A percentile compares a stretch with the other conserved stretches of the same genome.
Evolutionary conservation across 805 yeast genomes (phyloP).

Genomic region (Cyberlindnera samutprakarnensis): DNA sequence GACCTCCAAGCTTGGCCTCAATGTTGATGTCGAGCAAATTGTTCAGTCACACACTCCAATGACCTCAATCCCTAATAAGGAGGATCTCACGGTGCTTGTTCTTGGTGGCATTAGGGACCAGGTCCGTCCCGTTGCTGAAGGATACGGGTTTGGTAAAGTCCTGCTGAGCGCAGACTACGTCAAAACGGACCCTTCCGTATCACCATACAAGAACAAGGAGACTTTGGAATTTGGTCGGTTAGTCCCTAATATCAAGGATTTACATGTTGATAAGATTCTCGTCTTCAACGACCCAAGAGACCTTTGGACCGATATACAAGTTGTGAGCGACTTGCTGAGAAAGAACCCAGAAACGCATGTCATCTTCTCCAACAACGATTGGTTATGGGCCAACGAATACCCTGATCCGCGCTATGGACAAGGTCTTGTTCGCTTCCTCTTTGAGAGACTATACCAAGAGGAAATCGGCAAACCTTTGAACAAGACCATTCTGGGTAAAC

Average conservation of each 20-base stretch:
- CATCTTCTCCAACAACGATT: slow-evolving; percentile 75
- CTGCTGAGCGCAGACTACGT: slow-evolving; percentile 69
- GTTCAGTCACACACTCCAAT: slow-evolving; percentile 88
- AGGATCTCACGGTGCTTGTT: slow-evolving; percentile 57
- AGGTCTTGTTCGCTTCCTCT: slow-evolving; percentile 69
- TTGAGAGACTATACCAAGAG: slow-evolving; percentile 52
- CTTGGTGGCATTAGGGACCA: slow-evolving; percentile 75
- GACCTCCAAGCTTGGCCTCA: slow-evolving; percentile 32
- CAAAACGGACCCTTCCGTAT: slow-evolving; percentile 58
- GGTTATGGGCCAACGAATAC: slow-evolving; percentile 84
- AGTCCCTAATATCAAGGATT: slow-evolving; percentile 12
- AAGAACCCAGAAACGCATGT: slow-evolving; percentile 65
- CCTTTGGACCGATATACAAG: slow-evolving; percentile 77
- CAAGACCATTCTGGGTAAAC: slow-evolving; percentile 71
- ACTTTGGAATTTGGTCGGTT: slow-evolving; percentile 32
- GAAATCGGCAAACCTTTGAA: slow-evolving; percentile 42
- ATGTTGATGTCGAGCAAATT: slow-evolving; percentile 39
- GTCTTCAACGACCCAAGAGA: slow-evolving; percentile 89
- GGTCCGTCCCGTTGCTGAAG: slow-evolving; percentile 64
- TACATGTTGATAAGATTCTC: slow-evolving; percentile 54
- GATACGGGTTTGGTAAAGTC: slow-evolving; percentile 74
- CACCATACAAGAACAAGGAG: slow-evolving; percentile 59
- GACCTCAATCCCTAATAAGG: slow-evolving; percentile 44
- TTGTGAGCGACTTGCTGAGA: slow-evolving; percentile 62
- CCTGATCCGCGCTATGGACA: slow-evolving; percentile 78